Evolutionary conservation across 2,329 filamentous ascomycete species (phyloP), one percentile per base, ranked within the genome.

Genomic region (Cyphellophora attinorum): DNA sequence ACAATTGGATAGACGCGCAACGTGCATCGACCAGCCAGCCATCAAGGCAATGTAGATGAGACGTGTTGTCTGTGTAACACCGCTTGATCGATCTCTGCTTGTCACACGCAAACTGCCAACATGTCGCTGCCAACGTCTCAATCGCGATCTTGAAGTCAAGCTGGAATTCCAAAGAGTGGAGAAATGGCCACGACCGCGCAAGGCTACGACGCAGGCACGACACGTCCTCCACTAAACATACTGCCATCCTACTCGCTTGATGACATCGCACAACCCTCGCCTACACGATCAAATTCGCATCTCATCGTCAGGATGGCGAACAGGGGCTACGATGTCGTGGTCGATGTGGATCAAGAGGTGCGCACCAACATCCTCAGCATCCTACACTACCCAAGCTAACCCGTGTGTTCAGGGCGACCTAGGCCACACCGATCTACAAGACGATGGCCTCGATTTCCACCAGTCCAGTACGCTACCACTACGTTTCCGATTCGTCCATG

Each of bases 271-370:
- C 29, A 19, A 18, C 29, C 15, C 12, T 18, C 8, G 29, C 29
- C 29, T 31, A 12, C 10, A 14, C 14, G 29, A 31, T n/a, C 19
- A 8, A 31, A 5, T 18, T 18, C 16, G 16, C 10, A 12, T n/a
- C 3, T n/a, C 29, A 31, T 21, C 12, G n/a, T 42, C 53, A 67
- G 51, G 37, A 88, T 88, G 82, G 75, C 83, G 38, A 82, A 83
- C 59, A 73, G 84, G 55, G 88, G 88, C 50, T 98, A 98, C 61
- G 91, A 98, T 68, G 91, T 93, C 42, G 89, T 98, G 47, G 91
- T 98, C 40, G 91, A 98, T 53, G 81, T 96, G 37, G 91, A 98
- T 59, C 85, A 91, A 54, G 91, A 96, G 74, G 86, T 93, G 65
- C 46, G 19, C 19, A n/a, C 13, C 19, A n/a, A n/a, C n/a, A n/a